Evolutionary conservation across 148 eudicot genomes (phyloP).

Genomic region (Hydrangea macrophylla): DNA sequence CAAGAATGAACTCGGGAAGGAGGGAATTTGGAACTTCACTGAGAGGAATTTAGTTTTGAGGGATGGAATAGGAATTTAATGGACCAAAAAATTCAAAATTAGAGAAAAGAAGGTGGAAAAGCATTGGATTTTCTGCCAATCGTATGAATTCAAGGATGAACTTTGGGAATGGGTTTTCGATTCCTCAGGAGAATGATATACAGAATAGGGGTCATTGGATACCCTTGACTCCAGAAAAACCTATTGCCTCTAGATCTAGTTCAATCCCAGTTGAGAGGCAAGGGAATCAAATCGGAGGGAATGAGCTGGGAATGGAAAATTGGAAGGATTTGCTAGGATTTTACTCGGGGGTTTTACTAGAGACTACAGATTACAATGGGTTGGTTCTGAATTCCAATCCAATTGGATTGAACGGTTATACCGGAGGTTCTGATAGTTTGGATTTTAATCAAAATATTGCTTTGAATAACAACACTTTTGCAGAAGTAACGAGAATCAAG

Average conservation of each 20-base stretch:
- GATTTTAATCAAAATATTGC: slow-evolving; percentile 8
- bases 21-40: too few species aligned
- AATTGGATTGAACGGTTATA: background rate
- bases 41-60: too few species aligned
- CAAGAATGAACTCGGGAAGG: too few species aligned
- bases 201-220: slow-evolving; percentile 35
- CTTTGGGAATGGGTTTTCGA: slow-evolving; percentile 21
- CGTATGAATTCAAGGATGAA: slow-evolving; percentile 24
- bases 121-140: background rate
- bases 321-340: slow-evolving; percentile 33
- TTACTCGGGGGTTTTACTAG: slow-evolving; percentile 21
- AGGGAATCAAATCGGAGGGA: slow-evolving; percentile 26
- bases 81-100: background rate
- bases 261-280: slow-evolving; percentile 21
- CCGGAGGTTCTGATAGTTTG: slow-evolving; percentile 6
- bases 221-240: slow-evolving; percentile 32
- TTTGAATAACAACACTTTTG: slow-evolving; percentile 26
- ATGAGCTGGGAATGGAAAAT: slow-evolving; percentile 22
- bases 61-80: too few species aligned
- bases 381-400: slow-evolving; percentile 4
- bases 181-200: slow-evolving; percentile 20
- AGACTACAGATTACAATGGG: slow-evolving; percentile 8
- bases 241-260: slow-evolving; percentile 16
- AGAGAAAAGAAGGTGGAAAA: background rate
- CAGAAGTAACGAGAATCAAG: slow-evolving; percentile 19